Evolutionary conservation across 2,329 filamentous ascomycete species (phyloP), one percentile per base, ranked within the genome.

Genomic region (Orbilia javanica): DNA sequence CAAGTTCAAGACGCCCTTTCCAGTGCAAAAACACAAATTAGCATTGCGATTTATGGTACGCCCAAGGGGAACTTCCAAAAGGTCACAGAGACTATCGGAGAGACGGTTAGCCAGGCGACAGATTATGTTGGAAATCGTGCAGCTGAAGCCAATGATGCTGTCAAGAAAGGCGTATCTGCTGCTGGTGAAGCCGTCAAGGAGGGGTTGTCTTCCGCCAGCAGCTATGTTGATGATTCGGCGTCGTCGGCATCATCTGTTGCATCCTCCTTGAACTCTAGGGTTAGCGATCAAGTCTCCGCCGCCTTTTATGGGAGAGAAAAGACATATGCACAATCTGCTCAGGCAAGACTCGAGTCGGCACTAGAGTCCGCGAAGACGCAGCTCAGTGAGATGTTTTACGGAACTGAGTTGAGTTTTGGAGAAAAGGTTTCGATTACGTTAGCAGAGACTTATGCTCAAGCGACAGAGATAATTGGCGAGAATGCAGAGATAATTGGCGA

Each of bases 11-110:
- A 86, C 64, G 87, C 86, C 3, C 88, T 88, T 81, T 85, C 85
- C 15, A 86, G 86, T 1, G 86, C 85, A 3, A 85, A 85, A 52
- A 85, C 85, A 34, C 85, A 86, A 22, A 85, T 87, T 50, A 89
- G 87, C 64, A 86, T 86, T 80, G 87, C 87, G 36, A 83, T 90
- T 34, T 89, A 90, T 79, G 88, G 89, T 20, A 87, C 87, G 0
- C 84, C 86, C 0, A 88, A 87, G 0, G 84, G 85, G 1, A 85
- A 84, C 4, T 83, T 85, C 39, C 86, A 87, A 42, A 84, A 84
- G 18, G 85, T 84, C 0, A 85, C 86, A 1, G 73, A 77, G 44
- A 77, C 73, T 7, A 46, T 77, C 29, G 73, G 57, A 18, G 73
- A 39, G 22, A 71, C 73, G 31, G 48, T 63, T 25, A 70, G 65